phyloP scores from a whole-genome alignment of 2,329 filamentous ascomycete species.

The Orbilia ellipsospora region DNA sequence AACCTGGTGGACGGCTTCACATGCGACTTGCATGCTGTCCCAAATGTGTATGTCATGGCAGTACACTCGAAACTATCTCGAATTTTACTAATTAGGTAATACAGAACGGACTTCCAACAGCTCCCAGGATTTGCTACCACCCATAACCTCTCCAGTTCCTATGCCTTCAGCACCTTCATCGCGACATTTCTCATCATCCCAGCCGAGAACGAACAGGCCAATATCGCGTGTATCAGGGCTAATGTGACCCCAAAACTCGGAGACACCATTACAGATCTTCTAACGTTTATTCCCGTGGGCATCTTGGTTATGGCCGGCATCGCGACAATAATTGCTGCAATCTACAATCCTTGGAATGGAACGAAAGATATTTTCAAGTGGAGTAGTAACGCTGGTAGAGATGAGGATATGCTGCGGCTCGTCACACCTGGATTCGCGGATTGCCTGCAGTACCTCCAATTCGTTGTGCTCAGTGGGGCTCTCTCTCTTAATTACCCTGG shows the following conservation, averaged over 20 bases:
- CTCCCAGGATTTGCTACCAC: constrained; percentile 79
- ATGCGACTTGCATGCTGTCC: constrained; percentile 31
- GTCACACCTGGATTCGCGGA: constrained; percentile 97
- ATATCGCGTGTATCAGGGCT: constrained; percentile 83
- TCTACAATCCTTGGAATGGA: constrained; percentile 89
- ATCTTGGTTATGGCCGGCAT: constrained; percentile 82
- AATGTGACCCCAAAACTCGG: constrained; percentile 86
- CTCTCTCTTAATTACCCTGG: constrained; percentile 90
- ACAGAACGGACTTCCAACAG: constrained; percentile 59
- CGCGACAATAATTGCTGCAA: constrained; percentile 83
- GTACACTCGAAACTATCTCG: background rate
- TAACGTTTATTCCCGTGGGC: constrained; percentile 78
- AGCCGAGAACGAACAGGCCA: constrained; percentile 71
- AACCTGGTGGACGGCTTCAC: constrained; percentile 21
- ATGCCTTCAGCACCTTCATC: constrained; percentile 84
- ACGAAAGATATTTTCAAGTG: constrained; percentile 89
- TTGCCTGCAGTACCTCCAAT: constrained; percentile 96
- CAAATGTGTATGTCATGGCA: constrained; percentile 33
- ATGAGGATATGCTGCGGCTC: constrained; percentile 87
- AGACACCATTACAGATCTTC: constrained; percentile 60
- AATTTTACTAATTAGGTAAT: constrained; percentile 9
- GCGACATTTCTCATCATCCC: constrained; percentile 79
- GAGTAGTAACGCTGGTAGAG: constrained; percentile 97
- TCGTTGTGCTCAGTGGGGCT: constrained; percentile 85
- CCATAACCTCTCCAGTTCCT: constrained; percentile 81